Conservation (phyloP, 345 rosid species). For the Garcia nutans region DNA sequence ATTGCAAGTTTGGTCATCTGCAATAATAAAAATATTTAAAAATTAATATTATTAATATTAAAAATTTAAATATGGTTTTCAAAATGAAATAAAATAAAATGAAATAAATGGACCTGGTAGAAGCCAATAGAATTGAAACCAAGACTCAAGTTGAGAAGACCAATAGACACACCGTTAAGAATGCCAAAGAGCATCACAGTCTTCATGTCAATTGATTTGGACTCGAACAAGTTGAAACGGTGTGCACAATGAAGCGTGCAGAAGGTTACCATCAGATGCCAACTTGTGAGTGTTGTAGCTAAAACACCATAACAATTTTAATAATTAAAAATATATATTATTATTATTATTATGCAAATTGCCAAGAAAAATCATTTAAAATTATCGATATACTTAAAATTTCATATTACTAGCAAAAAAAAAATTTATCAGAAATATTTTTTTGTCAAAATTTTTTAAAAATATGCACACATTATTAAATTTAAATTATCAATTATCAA, state of each 20-base stretch:
- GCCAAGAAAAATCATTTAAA: too few relatives aligned
- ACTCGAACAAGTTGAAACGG: constrained; percentile 75
- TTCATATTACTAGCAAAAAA: too few relatives aligned
- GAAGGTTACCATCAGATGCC: constrained; percentile 96
- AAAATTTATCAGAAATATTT: too few relatives aligned
- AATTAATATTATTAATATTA: too few relatives aligned
- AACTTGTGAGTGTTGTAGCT: constrained; percentile 96
- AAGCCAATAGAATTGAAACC: constrained; percentile 98
- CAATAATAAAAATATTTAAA: constrained; percentile 2
- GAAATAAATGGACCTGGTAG: constrained; percentile 88
- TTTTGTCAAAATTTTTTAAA: too few relatives aligned
- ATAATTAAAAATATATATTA: too few relatives aligned
- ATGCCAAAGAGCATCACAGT: constrained; percentile 93
- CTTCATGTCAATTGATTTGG: constrained; percentile 72
- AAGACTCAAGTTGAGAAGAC: constrained; percentile 88
- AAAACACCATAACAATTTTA: constrained; percentile 3
- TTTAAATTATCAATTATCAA: too few relatives aligned
- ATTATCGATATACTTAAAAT: too few relatives aligned
- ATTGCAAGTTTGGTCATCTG: constrained; percentile 99
- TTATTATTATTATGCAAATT: too few relatives aligned
- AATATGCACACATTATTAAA: too few relatives aligned
- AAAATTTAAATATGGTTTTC: too few relatives aligned
- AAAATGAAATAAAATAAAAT: too few relatives aligned
- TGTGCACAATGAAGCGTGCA: constrained; percentile 87
- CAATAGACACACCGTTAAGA: constrained; percentile 93